Evolutionary conservation across 805 yeast genomes (phyloP).

Genomic region (Saturnispora silvae): DNA sequence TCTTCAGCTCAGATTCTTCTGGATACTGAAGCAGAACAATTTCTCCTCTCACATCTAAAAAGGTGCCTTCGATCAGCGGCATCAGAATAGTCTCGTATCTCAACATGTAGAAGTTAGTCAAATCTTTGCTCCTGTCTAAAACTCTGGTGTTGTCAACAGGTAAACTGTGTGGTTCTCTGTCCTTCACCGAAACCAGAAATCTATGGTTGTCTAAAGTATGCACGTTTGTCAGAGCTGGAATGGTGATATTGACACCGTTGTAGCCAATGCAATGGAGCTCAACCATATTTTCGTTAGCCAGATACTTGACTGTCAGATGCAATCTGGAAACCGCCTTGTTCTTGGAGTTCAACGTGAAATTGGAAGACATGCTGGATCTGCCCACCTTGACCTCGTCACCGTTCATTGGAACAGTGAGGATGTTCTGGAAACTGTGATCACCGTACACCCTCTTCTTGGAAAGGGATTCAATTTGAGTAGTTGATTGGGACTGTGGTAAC

Average conservation of each 20-base stretch:
- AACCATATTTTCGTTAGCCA: slow-evolving; percentile 30
- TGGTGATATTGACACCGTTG: slow-evolving; percentile 64
- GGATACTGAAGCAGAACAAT: slow-evolving; percentile 20
- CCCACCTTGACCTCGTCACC: slow-evolving; percentile 42
- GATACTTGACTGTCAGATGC: slow-evolving; percentile 46
- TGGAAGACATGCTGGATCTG: slow-evolving; percentile 55
- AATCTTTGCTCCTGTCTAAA: slow-evolving; percentile 30
- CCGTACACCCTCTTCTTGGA: background rate
- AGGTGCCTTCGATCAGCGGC: slow-evolving; percentile 51
- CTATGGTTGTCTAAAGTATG: slow-evolving; percentile 12
- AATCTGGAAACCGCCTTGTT: slow-evolving; percentile 56
- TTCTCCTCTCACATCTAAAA: slow-evolving; percentile 66
- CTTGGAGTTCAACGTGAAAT: slow-evolving; percentile 34
- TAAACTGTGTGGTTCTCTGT: background rate
- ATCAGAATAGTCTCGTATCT: slow-evolving; percentile 54
- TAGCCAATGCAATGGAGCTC: slow-evolving; percentile 65
- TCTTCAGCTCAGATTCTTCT: background rate
- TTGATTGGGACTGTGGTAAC: background rate
- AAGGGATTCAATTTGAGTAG: background rate
- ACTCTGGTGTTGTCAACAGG: slow-evolving; percentile 22
- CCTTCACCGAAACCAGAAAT: slow-evolving; percentile 13
- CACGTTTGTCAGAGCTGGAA: slow-evolving; percentile 39
- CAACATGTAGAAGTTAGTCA: slow-evolving; percentile 46
- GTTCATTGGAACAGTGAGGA: slow-evolving; percentile 27
- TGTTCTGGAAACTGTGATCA: background rate